phyloP scores from a whole-genome alignment of 164 flowering plant species.

The Vitis labrusca region DNA sequence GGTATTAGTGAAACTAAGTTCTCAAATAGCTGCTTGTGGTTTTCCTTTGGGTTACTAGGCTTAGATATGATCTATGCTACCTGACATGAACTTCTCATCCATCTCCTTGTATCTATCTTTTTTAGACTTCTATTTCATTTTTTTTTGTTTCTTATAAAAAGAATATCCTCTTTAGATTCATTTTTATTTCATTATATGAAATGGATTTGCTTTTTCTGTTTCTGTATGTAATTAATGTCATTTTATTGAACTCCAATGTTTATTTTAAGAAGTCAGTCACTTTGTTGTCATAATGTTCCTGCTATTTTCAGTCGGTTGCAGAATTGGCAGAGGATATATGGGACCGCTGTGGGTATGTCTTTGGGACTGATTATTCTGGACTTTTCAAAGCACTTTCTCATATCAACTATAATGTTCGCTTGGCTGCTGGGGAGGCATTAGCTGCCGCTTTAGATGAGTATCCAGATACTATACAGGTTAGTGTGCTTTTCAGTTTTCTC shows the following conservation, averaged over 20 bases:
- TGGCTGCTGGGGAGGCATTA: slow-evolving; percentile 92
- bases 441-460: slow-evolving; percentile 95
- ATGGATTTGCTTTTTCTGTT: not conserved
- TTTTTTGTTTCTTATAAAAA: too few relatives aligned
- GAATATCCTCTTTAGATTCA: too few relatives aligned
- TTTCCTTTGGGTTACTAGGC: too few relatives aligned
- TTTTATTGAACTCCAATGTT: not conserved
- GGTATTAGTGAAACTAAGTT: too few relatives aligned
- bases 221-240: not conserved
- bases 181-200: too few relatives aligned
- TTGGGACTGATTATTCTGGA: slow-evolving; percentile 85
- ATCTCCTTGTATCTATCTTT: too few relatives aligned
- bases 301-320: slow-evolving; percentile 69
- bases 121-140: too few relatives aligned
- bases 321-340: slow-evolving; percentile 90
- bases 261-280: not conserved
- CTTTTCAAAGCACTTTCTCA: slow-evolving; percentile 82
- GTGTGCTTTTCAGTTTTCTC: not conserved
- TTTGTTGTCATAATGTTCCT: not conserved
- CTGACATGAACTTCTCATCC: too few relatives aligned
- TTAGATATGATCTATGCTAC: too few relatives aligned
- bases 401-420: slow-evolving; percentile 77
- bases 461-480: slow-evolving; percentile 86
- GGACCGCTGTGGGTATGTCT: slow-evolving; percentile 89
- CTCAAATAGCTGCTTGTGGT: too few relatives aligned